Conservation (phyloP, 1,284 basidiomycete genomes). For the Earliella scabrosa region DNA sequence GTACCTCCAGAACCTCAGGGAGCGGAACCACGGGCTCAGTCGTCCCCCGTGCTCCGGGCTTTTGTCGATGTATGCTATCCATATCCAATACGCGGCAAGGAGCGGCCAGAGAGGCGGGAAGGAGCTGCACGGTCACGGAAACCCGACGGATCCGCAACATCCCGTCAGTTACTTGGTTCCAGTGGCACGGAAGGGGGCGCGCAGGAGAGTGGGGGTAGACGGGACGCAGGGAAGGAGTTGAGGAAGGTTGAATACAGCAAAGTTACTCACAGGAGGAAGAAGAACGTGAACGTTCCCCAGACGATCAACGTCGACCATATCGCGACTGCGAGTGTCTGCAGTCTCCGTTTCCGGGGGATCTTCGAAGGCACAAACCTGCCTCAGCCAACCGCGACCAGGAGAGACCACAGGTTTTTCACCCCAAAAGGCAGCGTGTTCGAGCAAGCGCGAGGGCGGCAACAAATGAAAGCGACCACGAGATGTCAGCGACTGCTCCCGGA, state of each 20-base stretch:
- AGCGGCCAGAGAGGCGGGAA: constrained; percentile 90
- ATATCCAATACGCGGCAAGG: constrained; percentile 81
- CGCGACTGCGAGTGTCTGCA: constrained; percentile 89
- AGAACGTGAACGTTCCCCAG: constrained; percentile 70
- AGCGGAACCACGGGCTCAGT: constrained; percentile 78
- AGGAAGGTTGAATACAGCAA: constrained; percentile 1
- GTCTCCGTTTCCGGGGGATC: constrained; percentile 78
- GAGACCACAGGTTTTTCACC: too few relatives aligned
- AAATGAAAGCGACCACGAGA: too few relatives aligned
- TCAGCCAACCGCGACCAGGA: neutral
- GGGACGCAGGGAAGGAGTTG: neutral
- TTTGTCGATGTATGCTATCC: constrained; percentile 78
- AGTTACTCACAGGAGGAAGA: constrained; percentile 76
- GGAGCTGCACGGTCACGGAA: constrained; percentile 58
- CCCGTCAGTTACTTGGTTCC: neutral
- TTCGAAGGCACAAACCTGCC: constrained; percentile 71
- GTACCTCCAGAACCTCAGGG: constrained; percentile 76
- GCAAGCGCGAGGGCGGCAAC: neutral
- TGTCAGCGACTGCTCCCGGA: constrained; percentile 4
- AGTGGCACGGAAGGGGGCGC: too few relatives aligned
- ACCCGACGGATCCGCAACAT: neutral
- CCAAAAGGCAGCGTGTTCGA: neutral
- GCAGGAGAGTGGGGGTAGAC: neutral
- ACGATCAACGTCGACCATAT: constrained; percentile 86
- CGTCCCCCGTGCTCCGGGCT: constrained; percentile 83